Conservation (phyloP, 2,329 filamentous ascomycete genomes). For the Verticillium albo-atrum region DNA sequence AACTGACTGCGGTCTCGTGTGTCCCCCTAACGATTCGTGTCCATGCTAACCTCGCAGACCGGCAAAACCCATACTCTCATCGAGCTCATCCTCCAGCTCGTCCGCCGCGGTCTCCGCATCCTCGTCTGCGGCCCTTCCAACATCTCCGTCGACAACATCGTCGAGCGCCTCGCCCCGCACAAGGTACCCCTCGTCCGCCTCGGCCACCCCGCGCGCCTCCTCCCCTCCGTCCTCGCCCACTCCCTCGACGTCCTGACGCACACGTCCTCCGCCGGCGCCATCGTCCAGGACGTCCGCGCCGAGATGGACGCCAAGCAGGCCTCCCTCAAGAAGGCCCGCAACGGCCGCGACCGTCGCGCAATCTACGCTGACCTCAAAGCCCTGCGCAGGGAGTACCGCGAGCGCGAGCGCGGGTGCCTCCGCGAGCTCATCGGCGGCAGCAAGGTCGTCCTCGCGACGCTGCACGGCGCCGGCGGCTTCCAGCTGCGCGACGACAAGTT, state of each 20-base stretch:
- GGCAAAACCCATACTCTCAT: slow-evolving; percentile 97
- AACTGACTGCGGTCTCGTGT: no score
- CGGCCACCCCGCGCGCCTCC: slow-evolving; percentile 84
- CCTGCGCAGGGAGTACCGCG: slow-evolving; percentile 80
- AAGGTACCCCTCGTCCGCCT: slow-evolving; percentile 84
- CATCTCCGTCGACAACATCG: slow-evolving; percentile 96
- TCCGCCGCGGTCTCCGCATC: slow-evolving; percentile 62
- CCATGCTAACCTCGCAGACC: slow-evolving; percentile 45
- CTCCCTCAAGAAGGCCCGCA: slow-evolving; percentile 81
- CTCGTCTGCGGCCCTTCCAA: slow-evolving; percentile 97
- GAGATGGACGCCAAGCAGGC: slow-evolving; percentile 94
- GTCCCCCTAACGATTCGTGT: not conserved
- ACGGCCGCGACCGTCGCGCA: slow-evolving; percentile 69
- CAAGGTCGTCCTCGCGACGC: slow-evolving; percentile 84
- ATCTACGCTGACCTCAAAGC: slow-evolving; percentile 85
- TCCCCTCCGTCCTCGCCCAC: slow-evolving; percentile 83
- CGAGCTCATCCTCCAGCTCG: slow-evolving; percentile 87
- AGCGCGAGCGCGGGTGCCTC: slow-evolving; percentile 79
- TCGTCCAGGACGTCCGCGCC: slow-evolving; percentile 83
- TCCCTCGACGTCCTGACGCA: slow-evolving; percentile 88
- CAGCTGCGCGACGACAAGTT: slow-evolving; percentile 78
- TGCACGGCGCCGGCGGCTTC: slow-evolving; percentile 86
- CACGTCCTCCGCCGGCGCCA: slow-evolving; percentile 82
- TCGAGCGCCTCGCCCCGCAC: slow-evolving; percentile 81
- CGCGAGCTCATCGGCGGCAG: slow-evolving; percentile 69